Evolutionary conservation across 139 green algal genomes (phyloP), one percentile per base, ranked within the genome.

Genomic region (Chlamydomonas sphaeroides): DNA sequence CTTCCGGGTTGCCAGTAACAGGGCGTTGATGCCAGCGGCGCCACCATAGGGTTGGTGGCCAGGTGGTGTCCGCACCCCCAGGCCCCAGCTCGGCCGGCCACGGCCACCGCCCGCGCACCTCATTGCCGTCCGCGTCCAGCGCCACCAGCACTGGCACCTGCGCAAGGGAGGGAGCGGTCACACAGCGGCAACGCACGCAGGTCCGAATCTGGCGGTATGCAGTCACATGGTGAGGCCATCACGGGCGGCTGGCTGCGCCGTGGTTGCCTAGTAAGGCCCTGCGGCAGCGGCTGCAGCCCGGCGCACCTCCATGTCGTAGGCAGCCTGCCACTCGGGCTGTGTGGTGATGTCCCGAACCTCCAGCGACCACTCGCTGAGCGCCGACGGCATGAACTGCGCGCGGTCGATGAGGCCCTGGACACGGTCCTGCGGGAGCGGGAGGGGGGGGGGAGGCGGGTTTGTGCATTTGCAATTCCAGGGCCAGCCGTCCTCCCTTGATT

Each of bases 271-370:
- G n/a, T n/a, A n/a, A n/a, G n/a, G n/a, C n/a, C n/a, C n/a, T n/a
- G n/a, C n/a, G n/a, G n/a, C n/a, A n/a, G n/a, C n/a, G n/a, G n/a
- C n/a, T n/a, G n/a, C n/a, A n/a, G n/a, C n/a, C n/a, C n/a, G n/a
- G n/a, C n/a, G n/a, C 53, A 84, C 77, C 77, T 84, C 77, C 77
- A 84, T 75, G 32, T 75, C 77, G 49, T 76, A 75, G 25, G 65
- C 77, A 2, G 63, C 77, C 7, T 36, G 39, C 77, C 77, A 84
- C 1, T 48, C 65, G 23, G 77, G 65, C 33, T 75, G 25, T 30
- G 63, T 76, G 32, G 77, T 42, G 65, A 84, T 84, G 65, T 84
- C 77, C 14, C 77, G 77, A 35, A 84, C 65, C 77, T 84, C 77
- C 2, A 84, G 35, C 1, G 26, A 38, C 35, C 65, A 84, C 26